These are phyloP conservation scores for Beverwykella pulmonaria DNA, from an alignment of 495 filamentous ascomycete species.

Conservation along the genomic window DNA sequence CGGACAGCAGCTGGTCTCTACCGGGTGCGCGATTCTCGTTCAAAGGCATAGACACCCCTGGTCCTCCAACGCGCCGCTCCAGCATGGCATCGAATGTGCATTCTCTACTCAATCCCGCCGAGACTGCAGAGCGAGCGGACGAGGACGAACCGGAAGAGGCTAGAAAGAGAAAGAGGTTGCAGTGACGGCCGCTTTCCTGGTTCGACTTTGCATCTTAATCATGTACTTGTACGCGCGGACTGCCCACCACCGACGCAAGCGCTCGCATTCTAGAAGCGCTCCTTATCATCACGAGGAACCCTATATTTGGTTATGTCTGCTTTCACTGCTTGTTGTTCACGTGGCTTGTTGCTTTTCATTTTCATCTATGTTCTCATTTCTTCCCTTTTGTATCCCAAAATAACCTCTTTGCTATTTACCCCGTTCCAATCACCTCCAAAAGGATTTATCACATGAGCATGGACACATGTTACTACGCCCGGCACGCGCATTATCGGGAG, in stretches of 20 bases:
- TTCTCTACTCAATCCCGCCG: conserved; percentile 81
- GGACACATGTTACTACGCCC: background rate
- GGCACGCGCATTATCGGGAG: conserved; percentile 4
- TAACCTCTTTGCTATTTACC: background rate
- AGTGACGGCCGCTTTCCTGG: conserved; percentile 10
- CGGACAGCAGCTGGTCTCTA: conserved; percentile 63
- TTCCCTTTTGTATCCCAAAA: conserved; percentile 10
- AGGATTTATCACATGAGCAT: conserved; percentile 3
- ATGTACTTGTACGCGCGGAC: conserved; percentile 31
- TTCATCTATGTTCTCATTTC: conserved; percentile 1
- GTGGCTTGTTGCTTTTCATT: background rate
- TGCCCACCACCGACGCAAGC: background rate
- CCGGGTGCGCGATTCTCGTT: conserved; percentile 54
- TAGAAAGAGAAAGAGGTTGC: conserved; percentile 46
- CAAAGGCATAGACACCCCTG: conserved; percentile 45
- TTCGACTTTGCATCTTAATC: conserved; percentile 3
- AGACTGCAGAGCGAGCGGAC: conserved; percentile 71
- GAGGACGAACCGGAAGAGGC: conserved; percentile 60
- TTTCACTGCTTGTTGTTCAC: background rate
- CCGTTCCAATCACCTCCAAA: background rate
- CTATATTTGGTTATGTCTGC: background rate
- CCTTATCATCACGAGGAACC: conserved; percentile 11
- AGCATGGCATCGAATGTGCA: conserved; percentile 80
- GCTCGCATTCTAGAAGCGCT: background rate
- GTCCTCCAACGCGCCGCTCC: conserved; percentile 67